Evolutionary conservation across 1,139 yeast species (phyloP).

Genomic region (Wickerhamiella infanticola): DNA sequence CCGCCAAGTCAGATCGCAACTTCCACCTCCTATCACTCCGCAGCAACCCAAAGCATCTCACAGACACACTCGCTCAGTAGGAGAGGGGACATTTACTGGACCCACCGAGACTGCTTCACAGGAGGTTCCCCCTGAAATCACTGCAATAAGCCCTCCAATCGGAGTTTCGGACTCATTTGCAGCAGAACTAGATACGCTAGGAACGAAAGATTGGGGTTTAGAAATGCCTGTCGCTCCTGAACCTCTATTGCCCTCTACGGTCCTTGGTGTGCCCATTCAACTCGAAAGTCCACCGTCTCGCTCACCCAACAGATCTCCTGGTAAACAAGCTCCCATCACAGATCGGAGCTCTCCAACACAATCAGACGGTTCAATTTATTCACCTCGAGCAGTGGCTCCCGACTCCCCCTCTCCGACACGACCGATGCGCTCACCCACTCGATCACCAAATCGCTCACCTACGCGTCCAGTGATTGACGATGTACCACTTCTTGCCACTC

Average conservation of each 20-base stretch:
- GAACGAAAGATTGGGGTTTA: not conserved
- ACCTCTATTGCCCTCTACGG: not conserved
- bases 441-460: not conserved
- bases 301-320: not conserved
- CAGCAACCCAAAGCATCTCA: not conserved
- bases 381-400: not conserved
- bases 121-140: not conserved
- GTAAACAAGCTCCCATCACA: too few species aligned
- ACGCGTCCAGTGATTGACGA: not conserved
- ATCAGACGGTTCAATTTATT: not conserved
- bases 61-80: not conserved
- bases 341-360: not conserved
- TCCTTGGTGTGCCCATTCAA: not conserved
- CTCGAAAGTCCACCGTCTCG: not conserved
- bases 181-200: not conserved
- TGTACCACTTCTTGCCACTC: not conserved
- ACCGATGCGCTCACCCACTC: constrained; percentile 1
- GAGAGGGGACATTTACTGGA: not conserved
- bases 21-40: not conserved
- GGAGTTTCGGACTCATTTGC: not conserved
- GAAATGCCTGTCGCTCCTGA: not conserved
- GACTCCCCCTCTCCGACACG: not conserved
- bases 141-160: not conserved
- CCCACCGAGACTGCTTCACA: not conserved
- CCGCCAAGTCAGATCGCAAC: not conserved